These are phyloP conservation scores for Salinomyces thailandicus DNA, from an alignment of 2,329 filamentous ascomycete species.

Conservation along the genomic window DNA sequence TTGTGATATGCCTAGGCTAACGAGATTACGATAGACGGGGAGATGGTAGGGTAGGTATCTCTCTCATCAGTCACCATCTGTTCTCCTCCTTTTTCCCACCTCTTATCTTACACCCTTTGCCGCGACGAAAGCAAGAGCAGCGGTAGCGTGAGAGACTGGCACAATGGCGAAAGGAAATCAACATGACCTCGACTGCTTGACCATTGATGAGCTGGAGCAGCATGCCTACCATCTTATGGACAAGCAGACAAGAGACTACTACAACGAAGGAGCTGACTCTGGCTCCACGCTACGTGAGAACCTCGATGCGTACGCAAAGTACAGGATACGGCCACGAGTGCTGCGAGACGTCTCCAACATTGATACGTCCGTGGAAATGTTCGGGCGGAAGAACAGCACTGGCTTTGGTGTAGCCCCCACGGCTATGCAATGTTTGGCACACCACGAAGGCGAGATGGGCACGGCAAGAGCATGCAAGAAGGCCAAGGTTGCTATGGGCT, in stretches of 20 bases:
- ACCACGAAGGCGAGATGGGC: conserved; percentile 42
- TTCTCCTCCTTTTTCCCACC: no score
- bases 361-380: conserved; percentile 35
- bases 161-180: no score
- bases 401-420: conserved; percentile 46
- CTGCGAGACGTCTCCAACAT: conserved; percentile 31
- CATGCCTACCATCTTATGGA: conserved; percentile 30
- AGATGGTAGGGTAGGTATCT: no score
- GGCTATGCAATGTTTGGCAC: conserved; percentile 44
- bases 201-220: conserved; percentile 31
- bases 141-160: no score
- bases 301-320: conserved; percentile 40
- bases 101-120: no score
- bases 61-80: no score
- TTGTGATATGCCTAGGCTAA: neutral
- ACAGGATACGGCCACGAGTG: conserved; percentile 33
- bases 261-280: conserved; percentile 30
- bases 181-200: conserved; percentile 33
- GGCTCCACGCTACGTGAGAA: conserved; percentile 39
- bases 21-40: neutral
- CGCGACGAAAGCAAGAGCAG: no score
- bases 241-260: conserved; percentile 31
- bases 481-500: conserved; percentile 37
- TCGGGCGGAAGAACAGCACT: conserved; percentile 35
- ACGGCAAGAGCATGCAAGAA: conserved; percentile 40